These are phyloP conservation scores for Wallacemonas collosoma DNA, from an alignment of 208 protist genomes.

Conservation along the genomic window DNA sequence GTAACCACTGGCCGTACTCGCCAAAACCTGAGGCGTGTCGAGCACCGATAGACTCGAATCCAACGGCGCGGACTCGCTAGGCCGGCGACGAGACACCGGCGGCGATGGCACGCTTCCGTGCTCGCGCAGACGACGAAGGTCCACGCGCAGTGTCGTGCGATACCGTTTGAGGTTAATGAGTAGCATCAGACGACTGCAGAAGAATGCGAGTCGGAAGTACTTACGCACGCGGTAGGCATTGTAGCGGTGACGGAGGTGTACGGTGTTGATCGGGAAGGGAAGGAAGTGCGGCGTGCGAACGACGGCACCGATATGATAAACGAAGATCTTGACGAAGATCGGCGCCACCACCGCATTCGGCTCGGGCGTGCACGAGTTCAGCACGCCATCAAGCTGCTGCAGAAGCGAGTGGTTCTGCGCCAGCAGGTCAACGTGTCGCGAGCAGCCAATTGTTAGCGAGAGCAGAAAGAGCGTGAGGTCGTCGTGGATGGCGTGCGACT, in stretches of 20 bases:
- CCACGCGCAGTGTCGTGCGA: constrained; percentile 7
- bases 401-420: constrained; percentile 54
- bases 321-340: constrained; percentile 68
- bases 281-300: constrained; percentile 31
- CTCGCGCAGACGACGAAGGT: constrained; percentile 14
- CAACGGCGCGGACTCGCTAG: not conserved
- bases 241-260: constrained; percentile 40
- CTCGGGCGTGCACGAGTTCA: constrained; percentile 43
- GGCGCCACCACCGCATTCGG: constrained; percentile 58
- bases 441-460: constrained; percentile 51
- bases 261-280: constrained; percentile 20
- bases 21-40: not conserved
- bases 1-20: no score
- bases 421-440: constrained; percentile 55
- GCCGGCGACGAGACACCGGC: not conserved
- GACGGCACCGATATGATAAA: constrained; percentile 46
- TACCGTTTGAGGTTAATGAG: constrained; percentile 56
- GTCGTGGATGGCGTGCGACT: constrained; percentile 58
- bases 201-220: constrained; percentile 43
- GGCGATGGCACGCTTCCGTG: not conserved
- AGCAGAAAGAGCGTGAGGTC: constrained; percentile 77
- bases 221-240: constrained; percentile 54
- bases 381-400: constrained; percentile 63
- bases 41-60: not conserved
- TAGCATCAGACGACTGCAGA: constrained; percentile 76